Percentiles rank a stretch among this genome's conserved stretches.
Evolutionary conservation across 2,329 filamentous ascomycete species (phyloP).

Genomic region (Neocucurbitaria cava): DNA sequence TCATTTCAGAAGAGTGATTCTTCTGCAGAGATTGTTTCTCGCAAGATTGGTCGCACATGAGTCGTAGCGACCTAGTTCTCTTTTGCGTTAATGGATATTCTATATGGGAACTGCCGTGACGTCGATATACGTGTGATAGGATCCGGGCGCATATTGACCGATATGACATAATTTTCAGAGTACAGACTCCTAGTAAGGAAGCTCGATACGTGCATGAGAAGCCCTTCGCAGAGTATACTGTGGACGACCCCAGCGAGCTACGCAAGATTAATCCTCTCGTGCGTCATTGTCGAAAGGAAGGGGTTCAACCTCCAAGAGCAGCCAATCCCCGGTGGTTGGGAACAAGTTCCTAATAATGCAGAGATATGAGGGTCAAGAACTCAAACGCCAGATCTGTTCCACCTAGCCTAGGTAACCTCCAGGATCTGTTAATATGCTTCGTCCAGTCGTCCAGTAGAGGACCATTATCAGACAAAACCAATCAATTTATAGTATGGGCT

Average conservation of each 20-base stretch:
- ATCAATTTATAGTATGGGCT: too few species aligned
- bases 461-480: too few species aligned
- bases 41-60: background rate
- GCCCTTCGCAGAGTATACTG: background rate
- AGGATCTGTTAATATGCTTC: too few species aligned
- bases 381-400: too few species aligned
- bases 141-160: background rate
- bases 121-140: background rate
- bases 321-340: background rate
- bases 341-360: background rate
- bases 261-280: background rate
- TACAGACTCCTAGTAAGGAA: background rate
- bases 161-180: background rate
- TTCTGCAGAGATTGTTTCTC: background rate
- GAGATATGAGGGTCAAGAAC: background rate
- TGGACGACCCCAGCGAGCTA: background rate
- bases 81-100: background rate
- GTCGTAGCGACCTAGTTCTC: background rate
- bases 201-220: background rate
- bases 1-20: background rate
- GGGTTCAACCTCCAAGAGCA: background rate
- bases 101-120: background rate
- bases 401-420: too few species aligned
- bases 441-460: too few species aligned
- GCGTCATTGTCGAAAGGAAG: background rate